Percentiles rank a stretch among this genome's conserved stretches.
phyloP scores from a whole-genome alignment of 306 rosid species.

The Fagus sylvatica region DNA sequence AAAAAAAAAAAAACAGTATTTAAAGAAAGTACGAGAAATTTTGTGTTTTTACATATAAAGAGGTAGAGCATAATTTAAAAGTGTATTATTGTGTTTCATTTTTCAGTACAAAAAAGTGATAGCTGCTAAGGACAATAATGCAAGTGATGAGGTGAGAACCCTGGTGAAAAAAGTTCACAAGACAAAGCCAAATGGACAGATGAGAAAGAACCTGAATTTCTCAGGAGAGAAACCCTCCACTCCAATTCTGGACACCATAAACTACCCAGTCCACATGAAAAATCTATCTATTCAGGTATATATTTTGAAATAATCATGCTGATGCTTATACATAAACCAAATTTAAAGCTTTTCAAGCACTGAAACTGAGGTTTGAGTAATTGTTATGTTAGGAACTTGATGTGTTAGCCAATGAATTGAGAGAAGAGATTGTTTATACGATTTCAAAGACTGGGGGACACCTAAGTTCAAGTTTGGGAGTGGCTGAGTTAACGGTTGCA shows the following conservation, averaged over 20 bases:
- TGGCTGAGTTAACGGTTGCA: constrained; percentile 63
- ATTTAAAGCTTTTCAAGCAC: background rate
- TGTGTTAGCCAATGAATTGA: constrained; percentile 45
- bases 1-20: background rate
- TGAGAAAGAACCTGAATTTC: constrained; percentile 36
- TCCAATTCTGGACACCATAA: constrained; percentile 58
- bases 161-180: background rate
- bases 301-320: no score
- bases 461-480: constrained; percentile 71
- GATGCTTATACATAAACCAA: background rate
- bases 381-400: constrained; percentile 45
- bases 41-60: background rate
- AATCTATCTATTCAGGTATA: constrained; percentile 53
- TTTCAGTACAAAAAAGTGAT: constrained; percentile 35
- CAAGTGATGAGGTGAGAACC: constrained; percentile 11
- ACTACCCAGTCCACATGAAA: constrained; percentile 59
- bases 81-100: background rate
- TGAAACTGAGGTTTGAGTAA: background rate
- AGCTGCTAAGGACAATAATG: constrained; percentile 18
- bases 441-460: constrained; percentile 66
- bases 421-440: constrained; percentile 54
- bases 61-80: background rate
- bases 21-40: background rate
- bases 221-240: constrained; percentile 63
- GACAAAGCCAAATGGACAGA: constrained; percentile 3